phyloP scores from a whole-genome alignment of 495 filamentous ascomycete species.

The Letharia columbiana region DNA sequence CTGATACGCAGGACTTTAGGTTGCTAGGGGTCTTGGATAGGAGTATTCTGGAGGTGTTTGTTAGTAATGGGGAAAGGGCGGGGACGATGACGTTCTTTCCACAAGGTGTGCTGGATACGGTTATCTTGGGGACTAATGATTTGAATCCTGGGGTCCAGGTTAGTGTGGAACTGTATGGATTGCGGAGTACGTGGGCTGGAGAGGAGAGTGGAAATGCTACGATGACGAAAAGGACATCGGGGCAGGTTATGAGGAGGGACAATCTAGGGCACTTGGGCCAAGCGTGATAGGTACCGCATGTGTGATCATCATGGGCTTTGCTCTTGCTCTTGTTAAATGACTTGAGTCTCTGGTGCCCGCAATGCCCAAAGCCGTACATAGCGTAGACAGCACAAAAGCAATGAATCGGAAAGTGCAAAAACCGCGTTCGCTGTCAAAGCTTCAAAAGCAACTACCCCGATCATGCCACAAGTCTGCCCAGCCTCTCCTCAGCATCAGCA shows the following conservation, averaged over 20 bases:
- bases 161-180: slow-evolving; percentile 34
- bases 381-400: not conserved
- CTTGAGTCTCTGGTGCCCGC: not conserved
- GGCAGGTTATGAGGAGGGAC: slow-evolving; percentile 22
- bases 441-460: not conserved
- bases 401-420: not conserved
- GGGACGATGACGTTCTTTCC: slow-evolving; percentile 42
- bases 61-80: slow-evolving; percentile 36
- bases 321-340: not conserved
- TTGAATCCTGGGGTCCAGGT: slow-evolving; percentile 34
- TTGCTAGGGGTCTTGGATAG: slow-evolving; percentile 42
- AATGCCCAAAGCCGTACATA: not conserved
- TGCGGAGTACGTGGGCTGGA: slow-evolving; percentile 36
- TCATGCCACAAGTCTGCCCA: not conserved
- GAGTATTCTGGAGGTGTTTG: slow-evolving; percentile 44
- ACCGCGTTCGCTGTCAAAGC: not conserved
- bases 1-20: slow-evolving; percentile 26
- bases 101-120: slow-evolving; percentile 32
- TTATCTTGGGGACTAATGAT: slow-evolving; percentile 32
- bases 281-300: not conserved
- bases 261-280: slow-evolving; percentile 19
- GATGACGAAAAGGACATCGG: slow-evolving; percentile 10
- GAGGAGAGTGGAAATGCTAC: slow-evolving; percentile 25
- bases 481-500: too few species aligned
- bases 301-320: not conserved